phyloP scores from a whole-genome alignment of 371 early-diverging fungal species.

The Mortierella sp. region DNA sequence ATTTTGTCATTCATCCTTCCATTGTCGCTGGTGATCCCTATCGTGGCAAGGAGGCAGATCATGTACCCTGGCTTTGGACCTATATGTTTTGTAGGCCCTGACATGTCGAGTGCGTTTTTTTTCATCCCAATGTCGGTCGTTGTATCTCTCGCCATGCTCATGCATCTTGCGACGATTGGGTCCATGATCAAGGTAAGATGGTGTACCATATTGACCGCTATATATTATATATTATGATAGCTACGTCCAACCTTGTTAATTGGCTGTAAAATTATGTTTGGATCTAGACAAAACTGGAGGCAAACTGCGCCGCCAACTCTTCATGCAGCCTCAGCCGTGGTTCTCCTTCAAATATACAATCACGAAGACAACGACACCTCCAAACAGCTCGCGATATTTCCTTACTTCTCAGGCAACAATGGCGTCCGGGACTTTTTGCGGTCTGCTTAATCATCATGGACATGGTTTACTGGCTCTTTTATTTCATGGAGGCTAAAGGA shows the following conservation, averaged over 20 bases:
- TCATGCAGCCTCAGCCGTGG: neutral
- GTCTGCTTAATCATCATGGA: conserved; percentile 31
- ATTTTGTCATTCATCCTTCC: conserved; percentile 37
- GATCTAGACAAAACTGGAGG: neutral
- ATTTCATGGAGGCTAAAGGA: conserved; percentile 39
- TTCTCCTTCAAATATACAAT: neutral
- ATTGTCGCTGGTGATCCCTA: conserved; percentile 31
- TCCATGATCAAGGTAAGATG: conserved; percentile 38
- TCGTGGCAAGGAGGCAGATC: conserved; percentile 25
- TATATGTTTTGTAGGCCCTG: conserved; percentile 41
- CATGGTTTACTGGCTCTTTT: conserved; percentile 46
- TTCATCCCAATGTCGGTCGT: conserved; percentile 38
- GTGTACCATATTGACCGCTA: neutral
- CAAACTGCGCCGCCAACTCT: neutral
- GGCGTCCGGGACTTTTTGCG: conserved; percentile 51
- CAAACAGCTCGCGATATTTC: conserved; percentile 48
- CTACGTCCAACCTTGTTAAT: neutral
- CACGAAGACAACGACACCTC: conserved; percentile 24
- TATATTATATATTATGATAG: neutral
- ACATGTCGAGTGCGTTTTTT: conserved; percentile 28
- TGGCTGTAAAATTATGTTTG: neutral
- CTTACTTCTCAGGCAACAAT: conserved; percentile 44
- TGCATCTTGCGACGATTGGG: conserved; percentile 38
- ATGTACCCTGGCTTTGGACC: conserved; percentile 45
- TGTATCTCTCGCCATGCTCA: conserved; percentile 27